A percentile compares a stretch with the other conserved stretches of the same genome.
Evolutionary conservation across 768 basidiomycete genomes (phyloP).

Genomic region (Candolleomyces efflorescens): DNA sequence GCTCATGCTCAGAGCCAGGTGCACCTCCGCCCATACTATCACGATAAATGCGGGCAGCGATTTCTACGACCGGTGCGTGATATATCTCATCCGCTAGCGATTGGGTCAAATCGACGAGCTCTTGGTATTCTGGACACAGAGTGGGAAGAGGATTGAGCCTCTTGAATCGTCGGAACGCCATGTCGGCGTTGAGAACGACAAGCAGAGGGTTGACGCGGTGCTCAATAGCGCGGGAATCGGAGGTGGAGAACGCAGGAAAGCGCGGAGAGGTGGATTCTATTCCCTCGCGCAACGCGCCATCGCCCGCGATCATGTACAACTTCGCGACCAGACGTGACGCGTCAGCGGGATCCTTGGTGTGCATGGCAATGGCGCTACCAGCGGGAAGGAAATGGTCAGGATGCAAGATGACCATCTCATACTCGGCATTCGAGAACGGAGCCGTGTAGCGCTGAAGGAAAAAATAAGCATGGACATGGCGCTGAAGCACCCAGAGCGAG

Average conservation of each 20-base stretch:
- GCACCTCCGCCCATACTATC: not conserved
- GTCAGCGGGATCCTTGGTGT: not conserved
- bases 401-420: conserved; percentile 3
- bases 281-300: conserved; percentile 5
- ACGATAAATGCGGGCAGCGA: not conserved
- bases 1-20: not conserved
- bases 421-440: conserved; percentile 9
- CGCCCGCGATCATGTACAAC: not conserved
- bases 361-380: not conserved
- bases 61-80: not conserved
- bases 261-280: not conserved
- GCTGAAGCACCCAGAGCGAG: not conserved
- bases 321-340: not conserved
- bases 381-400: conserved; percentile 4
- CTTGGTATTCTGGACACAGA: not conserved
- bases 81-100: not conserved
- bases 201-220: conserved; percentile 2
- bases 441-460: not conserved
- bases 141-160: not conserved
- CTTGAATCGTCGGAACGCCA: not conserved
- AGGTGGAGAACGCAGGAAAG: not conserved
- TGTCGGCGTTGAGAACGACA: conserved; percentile 4
- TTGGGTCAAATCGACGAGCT: not conserved
- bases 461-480: too few species aligned
- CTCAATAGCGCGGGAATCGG: not conserved